Evolutionary conservation across 2,329 filamentous ascomycete species (phyloP), one percentile per base, ranked within the genome.

Genomic region (Beauveria australis): DNA sequence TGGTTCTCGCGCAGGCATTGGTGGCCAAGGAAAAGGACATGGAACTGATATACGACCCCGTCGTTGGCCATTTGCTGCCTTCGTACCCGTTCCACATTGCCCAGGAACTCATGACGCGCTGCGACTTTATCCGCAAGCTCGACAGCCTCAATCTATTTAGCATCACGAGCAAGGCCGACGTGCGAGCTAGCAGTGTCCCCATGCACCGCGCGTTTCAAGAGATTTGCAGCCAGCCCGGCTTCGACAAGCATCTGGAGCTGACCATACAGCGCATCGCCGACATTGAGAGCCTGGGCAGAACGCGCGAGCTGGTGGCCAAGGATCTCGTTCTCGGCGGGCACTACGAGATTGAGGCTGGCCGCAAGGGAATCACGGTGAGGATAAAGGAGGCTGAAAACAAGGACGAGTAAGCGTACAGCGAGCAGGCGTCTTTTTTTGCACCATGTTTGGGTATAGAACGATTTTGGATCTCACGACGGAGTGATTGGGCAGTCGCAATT

Each of bases 61-160:
- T 86, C 16, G 74, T 72, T 10, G 90, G 89, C 40, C 90, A 96
- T 69, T 79, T 91, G 33, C 81, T 97, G 4, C 92, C 94, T 0
- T 83, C 89, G 46, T 88, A 91, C 64, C 85, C 89, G 0, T 84
- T 96, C 60, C 91, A 96, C 71, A 82, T 88, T 66, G 91, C 92
- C 0, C 88, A 93, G 64, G 83, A 97, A 74, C 88, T 97, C 71
- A 97, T 97, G 93, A 97, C 94, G 16, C 83, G 94, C 58, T 88
- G 91, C 62, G 94, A 99, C 74, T 99, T 97, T 72, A 92, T 97
- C 68, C 87, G 94, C 66, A 82, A 86, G 63, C 92, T 97, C 70
- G 94, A 99, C 75, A 90, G 94, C 65, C 84, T 94, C 63, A 97
- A 97, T 71, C 84, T 99, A 62, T 97, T 97, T 75, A 94, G 90